These are phyloP conservation scores for Phytopythium oedochilum DNA, from an alignment of 352 stramenopile species.

Conservation along the genomic window DNA sequence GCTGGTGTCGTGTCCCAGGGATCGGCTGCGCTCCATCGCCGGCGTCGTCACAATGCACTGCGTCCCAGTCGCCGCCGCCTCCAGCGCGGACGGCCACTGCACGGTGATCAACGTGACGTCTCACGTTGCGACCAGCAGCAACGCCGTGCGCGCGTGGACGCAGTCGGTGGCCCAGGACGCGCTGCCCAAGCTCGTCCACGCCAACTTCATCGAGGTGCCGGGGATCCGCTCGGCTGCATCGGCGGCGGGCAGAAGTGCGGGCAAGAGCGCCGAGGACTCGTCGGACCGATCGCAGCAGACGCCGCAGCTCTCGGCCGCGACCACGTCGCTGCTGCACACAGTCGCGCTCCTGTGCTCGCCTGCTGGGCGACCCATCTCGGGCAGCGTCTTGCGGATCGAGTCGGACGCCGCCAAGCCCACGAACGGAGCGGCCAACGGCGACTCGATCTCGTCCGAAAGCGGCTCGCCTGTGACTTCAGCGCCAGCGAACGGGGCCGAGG, in stretches of 20 bases:
- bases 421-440: not conserved
- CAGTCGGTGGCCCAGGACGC: slow-evolving; percentile 37
- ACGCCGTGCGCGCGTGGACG: slow-evolving; percentile 29
- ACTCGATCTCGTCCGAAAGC: not conserved
- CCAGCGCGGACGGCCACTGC: slow-evolving; percentile 2
- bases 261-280: not conserved
- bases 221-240: not conserved
- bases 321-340: slow-evolving; percentile 34
- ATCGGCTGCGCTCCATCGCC: slow-evolving; percentile 21
- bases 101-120: slow-evolving; percentile 30
- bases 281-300: slow-evolving; percentile 1
- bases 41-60: slow-evolving; percentile 19
- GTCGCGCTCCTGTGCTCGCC: slow-evolving; percentile 64
- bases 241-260: not conserved
- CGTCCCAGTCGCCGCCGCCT: slow-evolving; percentile 7
- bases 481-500: not conserved
- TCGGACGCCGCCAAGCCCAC: not conserved
- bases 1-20: slow-evolving; percentile 8
- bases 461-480: not conserved
- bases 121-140: slow-evolving; percentile 4
- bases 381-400: slow-evolving; percentile 52
- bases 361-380: slow-evolving; percentile 37
- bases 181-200: slow-evolving; percentile 30
- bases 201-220: slow-evolving; percentile 54
- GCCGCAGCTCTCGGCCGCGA: slow-evolving; percentile 6